Evolutionary conservation across 768 basidiomycete species (phyloP).

Genomic region (Suillus weaverae): DNA sequence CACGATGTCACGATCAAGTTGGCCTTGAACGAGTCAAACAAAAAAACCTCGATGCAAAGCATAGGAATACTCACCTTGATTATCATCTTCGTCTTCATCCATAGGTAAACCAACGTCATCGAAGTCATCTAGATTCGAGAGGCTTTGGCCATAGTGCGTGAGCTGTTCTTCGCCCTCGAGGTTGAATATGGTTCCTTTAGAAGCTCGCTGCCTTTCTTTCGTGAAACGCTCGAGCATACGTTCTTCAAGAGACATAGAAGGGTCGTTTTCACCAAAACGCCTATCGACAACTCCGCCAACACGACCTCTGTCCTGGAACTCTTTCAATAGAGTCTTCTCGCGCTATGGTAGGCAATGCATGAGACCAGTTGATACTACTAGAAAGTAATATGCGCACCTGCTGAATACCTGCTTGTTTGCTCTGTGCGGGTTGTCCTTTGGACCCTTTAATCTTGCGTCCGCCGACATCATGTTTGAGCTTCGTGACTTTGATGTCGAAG

Average conservation of each 20-base stretch:
- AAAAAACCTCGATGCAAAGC: background rate
- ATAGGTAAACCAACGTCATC: slow-evolving; percentile 60
- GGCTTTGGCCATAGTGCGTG: slow-evolving; percentile 88
- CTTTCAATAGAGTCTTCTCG: slow-evolving; percentile 69
- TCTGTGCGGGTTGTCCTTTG: slow-evolving; percentile 79
- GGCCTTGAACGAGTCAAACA: slow-evolving; percentile 42
- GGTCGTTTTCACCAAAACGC: slow-evolving; percentile 95
- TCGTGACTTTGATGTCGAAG: slow-evolving; percentile 92
- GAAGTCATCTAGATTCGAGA: slow-evolving; percentile 84
- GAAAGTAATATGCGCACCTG: background rate
- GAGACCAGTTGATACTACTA: background rate
- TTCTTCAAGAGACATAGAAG: slow-evolving; percentile 91
- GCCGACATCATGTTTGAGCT: slow-evolving; percentile 90
- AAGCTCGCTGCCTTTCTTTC: slow-evolving; percentile 76
- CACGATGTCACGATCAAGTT: slow-evolving; percentile 68
- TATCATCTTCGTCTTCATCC: slow-evolving; percentile 53
- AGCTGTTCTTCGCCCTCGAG: slow-evolving; percentile 90
- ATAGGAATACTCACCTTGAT: slow-evolving; percentile 37
- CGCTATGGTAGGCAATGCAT: slow-evolving; percentile 1
- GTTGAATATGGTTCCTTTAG: slow-evolving; percentile 80
- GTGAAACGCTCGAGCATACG: slow-evolving; percentile 97
- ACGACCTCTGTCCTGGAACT: slow-evolving; percentile 77
- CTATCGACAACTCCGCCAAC: slow-evolving; percentile 90
- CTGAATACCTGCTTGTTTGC: slow-evolving; percentile 25
- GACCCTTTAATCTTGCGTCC: slow-evolving; percentile 85